Base-by-base conservation (phyloP, 2,329 filamentous ascomycete species). In the Diaporthe sp. region DNA sequence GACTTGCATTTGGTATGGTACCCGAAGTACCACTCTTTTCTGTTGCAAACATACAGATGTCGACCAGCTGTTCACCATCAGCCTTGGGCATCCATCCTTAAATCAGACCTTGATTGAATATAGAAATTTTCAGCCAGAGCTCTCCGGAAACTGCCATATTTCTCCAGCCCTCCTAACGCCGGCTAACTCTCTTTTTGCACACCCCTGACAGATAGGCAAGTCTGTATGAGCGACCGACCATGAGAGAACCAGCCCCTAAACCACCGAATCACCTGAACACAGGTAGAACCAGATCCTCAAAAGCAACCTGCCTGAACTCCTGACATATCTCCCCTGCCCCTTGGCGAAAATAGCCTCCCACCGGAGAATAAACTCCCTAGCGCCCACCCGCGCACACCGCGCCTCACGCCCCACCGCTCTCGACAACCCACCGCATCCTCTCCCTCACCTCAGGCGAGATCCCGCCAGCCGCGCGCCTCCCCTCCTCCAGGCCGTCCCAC, bases 131-230 rank as follows among this genome's bases (percentile, higher is more conserved):
- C 25, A 3, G 7, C 15, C 4, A 28, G 9, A 2, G 5, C 5
- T 55, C 2, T 55, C 51, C 25, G 20, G 51, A 55, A 25, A 17
- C 25, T 34, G 7, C 8, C 10, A 31, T 17, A 15, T 9, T 25
- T 55, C 49, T 17, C 13, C 3, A 1, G 53, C 53, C 25, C 6
- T 85, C 82, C 81, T 82, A 84, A 49, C 20, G 44, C 44, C 44
- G 20, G 44, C 20, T 49, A 8, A 9, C 44, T 49, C 10, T 49
- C 20, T 2, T 22, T 17, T 22, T 8, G 44, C 44, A 8, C 20
- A 8, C 44, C 17, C 20, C 7, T 3, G 84, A 37, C 57, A 60
- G 57, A 39, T 4, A n/a, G 1, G 12, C 22, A 39, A 60, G 10
- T 39, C 9, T 25, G 13, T 55, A 55, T 25, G 13, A 31, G n/a